phyloP scores from a whole-genome alignment of 495 filamentous ascomycete genomes.

The Penicillium bialowiezense region DNA sequence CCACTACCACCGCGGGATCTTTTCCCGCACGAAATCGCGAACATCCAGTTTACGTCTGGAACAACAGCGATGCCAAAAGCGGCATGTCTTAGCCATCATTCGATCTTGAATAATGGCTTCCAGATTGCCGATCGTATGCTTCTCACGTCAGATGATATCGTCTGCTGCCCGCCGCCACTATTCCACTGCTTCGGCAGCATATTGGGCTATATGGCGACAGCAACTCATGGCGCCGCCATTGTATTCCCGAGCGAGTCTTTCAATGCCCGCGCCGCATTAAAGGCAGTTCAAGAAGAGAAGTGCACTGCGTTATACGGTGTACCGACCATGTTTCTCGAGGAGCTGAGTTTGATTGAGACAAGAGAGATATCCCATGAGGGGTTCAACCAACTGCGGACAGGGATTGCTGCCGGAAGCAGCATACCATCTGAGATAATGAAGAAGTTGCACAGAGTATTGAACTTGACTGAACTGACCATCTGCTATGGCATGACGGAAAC shows the following conservation, averaged over 20 bases:
- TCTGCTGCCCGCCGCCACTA: conserved; percentile 83
- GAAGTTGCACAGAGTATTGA: conserved; percentile 69
- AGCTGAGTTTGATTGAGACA: conserved; percentile 67
- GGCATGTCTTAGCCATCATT: conserved; percentile 78
- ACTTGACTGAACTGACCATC: conserved; percentile 82
- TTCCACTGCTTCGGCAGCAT: conserved; percentile 94
- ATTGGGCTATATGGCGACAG: conserved; percentile 91
- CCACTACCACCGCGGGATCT: conserved; percentile 47
- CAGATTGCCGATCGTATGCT: conserved; percentile 83
- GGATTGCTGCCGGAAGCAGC: conserved; percentile 86
- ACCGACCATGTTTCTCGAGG: conserved; percentile 93
- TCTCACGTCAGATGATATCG: conserved; percentile 64
- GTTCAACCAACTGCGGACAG: conserved; percentile 73
- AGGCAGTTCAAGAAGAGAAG: conserved; percentile 67
- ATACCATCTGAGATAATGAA: conserved; percentile 85
- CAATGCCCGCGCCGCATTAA: conserved; percentile 69
- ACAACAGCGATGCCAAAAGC: conserved; percentile 91
- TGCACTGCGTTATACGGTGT: conserved; percentile 91
- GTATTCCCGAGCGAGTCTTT: conserved; percentile 88
- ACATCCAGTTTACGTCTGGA: conserved; percentile 96
- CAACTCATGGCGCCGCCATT: conserved; percentile 79
- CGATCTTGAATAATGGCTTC: conserved; percentile 86
- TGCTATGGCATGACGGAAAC: conserved; percentile 99
- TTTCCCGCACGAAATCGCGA: conserved; percentile 69
- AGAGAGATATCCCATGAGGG: conserved; percentile 52